A percentile compares a stretch with the other conserved stretches of the same genome.
Evolutionary conservation across 371 early-diverging fungal genomes (phyloP).

Genomic region (Blakeslea trispora): DNA sequence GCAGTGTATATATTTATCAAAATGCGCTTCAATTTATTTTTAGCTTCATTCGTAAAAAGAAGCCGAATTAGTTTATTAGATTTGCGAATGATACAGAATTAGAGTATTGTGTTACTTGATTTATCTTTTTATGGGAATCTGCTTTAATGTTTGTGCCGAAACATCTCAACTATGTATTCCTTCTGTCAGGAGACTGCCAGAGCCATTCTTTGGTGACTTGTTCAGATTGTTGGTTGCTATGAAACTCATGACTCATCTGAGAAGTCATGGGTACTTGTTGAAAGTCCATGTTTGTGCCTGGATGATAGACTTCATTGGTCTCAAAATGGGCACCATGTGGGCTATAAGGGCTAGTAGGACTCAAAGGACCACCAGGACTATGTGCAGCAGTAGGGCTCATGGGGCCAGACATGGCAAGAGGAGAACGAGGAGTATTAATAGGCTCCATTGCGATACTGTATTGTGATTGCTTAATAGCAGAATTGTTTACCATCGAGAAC

Average conservation of each 20-base stretch:
- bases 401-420: too few relatives aligned
- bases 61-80: neutral
- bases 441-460: neutral
- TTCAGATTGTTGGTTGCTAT: slow-evolving; percentile 1
- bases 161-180: slow-evolving; percentile 6
- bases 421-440: too few relatives aligned
- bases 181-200: slow-evolving; percentile 34
- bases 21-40: too few relatives aligned
- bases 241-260: slow-evolving; percentile 1
- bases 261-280: neutral
- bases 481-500: slow-evolving; percentile 41
- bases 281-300: too few relatives aligned
- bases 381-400: neutral
- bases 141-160: too few relatives aligned
- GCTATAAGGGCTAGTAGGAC: neutral
- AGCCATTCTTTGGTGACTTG: slow-evolving; percentile 24
- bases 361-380: neutral
- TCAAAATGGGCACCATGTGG: neutral
- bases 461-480: neutral
- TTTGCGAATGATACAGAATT: too few relatives aligned
- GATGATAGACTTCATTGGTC: too few relatives aligned
- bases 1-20: too few relatives aligned
- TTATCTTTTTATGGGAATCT: too few relatives aligned
- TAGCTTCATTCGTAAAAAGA: neutral
- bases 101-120: too few relatives aligned